Conservation (phyloP, 2,329 filamentous ascomycete genomes). For the Penicillium expansum region DNA sequence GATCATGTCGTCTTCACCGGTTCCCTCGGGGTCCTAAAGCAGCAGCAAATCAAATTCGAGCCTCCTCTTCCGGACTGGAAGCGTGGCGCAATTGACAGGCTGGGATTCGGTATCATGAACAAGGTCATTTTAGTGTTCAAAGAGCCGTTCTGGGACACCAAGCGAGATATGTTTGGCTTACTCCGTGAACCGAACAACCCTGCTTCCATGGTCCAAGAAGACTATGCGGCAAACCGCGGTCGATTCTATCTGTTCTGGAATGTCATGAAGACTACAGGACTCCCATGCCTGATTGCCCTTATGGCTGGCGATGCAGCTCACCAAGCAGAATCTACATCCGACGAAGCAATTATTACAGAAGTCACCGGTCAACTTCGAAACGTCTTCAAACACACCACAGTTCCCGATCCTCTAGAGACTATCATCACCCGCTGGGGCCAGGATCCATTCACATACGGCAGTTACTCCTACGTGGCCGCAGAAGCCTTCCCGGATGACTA, state of each 20-base stretch:
- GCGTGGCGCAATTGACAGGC: conserved; percentile 69
- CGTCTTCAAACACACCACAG: conserved; percentile 63
- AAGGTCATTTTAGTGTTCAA: conserved; percentile 92
- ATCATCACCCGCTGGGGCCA: conserved; percentile 91
- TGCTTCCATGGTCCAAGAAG: conserved; percentile 71
- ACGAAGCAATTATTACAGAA: conserved; percentile 74
- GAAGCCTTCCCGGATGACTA: conserved; percentile 83
- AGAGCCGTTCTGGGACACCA: conserved; percentile 83
- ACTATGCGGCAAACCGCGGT: conserved; percentile 77
- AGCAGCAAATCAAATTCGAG: conserved; percentile 75
- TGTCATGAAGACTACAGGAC: conserved; percentile 80
- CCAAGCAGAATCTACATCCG: conserved; percentile 74
- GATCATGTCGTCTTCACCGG: conserved; percentile 89
- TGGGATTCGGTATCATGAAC: conserved; percentile 92
- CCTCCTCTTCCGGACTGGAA: conserved; percentile 90
- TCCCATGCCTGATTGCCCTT: conserved; percentile 82
- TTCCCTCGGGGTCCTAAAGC: conserved; percentile 86
- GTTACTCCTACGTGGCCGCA: conserved; percentile 90
- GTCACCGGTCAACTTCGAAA: conserved; percentile 74
- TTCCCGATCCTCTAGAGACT: conserved; percentile 77
- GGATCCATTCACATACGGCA: conserved; percentile 87
- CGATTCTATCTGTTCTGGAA: conserved; percentile 99
- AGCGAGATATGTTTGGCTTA: conserved; percentile 90
- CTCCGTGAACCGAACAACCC: conserved; percentile 69
- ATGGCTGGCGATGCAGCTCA: conserved; percentile 96